A percentile compares a stretch with the other conserved stretches of the same genome.
Evolutionary conservation across 768 basidiomycete genomes (phyloP).

Genomic region (Suillus sp.): DNA sequence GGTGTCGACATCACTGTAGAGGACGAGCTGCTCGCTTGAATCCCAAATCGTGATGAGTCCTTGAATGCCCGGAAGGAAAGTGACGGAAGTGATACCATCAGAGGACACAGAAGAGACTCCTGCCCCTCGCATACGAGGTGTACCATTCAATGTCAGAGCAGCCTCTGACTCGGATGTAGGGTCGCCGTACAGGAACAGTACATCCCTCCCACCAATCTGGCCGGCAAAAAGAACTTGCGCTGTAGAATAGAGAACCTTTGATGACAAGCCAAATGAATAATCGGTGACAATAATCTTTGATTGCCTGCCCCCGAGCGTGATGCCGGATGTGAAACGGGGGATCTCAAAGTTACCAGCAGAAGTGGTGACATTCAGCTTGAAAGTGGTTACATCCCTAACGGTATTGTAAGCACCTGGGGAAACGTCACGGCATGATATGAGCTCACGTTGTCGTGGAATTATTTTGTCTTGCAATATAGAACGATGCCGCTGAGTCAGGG

Average conservation of each 20-base stretch:
- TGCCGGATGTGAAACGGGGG: conserved; percentile 52
- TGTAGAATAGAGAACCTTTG: conserved; percentile 67
- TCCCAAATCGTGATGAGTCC: conserved; percentile 69
- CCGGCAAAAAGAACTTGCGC: conserved; percentile 73
- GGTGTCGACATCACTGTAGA: conserved; percentile 67
- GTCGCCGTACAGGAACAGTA: conserved; percentile 65
- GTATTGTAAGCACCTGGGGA: neutral
- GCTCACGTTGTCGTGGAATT: conserved; percentile 68
- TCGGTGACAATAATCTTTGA: conserved; percentile 75
- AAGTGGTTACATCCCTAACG: conserved; percentile 40
- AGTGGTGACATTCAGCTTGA: conserved; percentile 63
- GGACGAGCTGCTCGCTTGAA: conserved; percentile 63
- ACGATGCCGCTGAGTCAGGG: conserved; percentile 63
- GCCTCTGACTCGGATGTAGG: conserved; percentile 56
- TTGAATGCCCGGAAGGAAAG: conserved; percentile 55
- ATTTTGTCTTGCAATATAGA: conserved; percentile 70
- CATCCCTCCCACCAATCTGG: conserved; percentile 58
- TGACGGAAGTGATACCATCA: conserved; percentile 45
- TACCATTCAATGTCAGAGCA: conserved; percentile 50
- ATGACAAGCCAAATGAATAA: conserved; percentile 65
- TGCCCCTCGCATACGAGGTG: conserved; percentile 37
- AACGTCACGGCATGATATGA: conserved; percentile 4
- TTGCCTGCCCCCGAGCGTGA: conserved; percentile 69
- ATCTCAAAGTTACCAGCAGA: conserved; percentile 53
- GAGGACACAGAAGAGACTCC: conserved; percentile 26